A percentile compares a stretch with the other conserved stretches of the same genome.
These are phyloP conservation scores for Aspergillus ostianus DNA, from an alignment of 495 filamentous ascomycete species.

Conservation along the genomic window DNA sequence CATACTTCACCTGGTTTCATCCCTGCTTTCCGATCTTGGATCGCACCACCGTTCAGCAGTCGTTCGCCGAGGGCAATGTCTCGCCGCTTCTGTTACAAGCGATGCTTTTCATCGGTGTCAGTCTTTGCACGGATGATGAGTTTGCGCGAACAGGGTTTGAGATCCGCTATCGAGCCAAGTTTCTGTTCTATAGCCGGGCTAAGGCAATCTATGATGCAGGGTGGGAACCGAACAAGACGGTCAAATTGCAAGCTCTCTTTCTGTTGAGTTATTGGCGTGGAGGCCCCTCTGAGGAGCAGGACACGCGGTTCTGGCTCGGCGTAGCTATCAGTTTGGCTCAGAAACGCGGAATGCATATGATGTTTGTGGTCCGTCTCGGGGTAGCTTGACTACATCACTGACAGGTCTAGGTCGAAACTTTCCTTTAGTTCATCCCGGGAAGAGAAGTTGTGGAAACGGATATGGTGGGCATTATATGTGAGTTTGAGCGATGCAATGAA, in stretches of 20 bases:
- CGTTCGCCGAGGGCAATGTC: conserved; percentile 28
- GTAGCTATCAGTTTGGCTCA: conserved; percentile 41
- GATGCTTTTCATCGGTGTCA: conserved; percentile 45
- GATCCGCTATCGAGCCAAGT: conserved; percentile 39
- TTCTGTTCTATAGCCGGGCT: conserved; percentile 38
- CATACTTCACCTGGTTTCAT: conserved; percentile 48
- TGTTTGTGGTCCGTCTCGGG: conserved; percentile 24
- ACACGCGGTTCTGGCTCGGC: conserved; percentile 44
- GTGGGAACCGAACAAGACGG: conserved; percentile 39
- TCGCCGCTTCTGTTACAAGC: conserved; percentile 42
- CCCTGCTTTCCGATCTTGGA: conserved; percentile 45
- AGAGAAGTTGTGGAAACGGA: conserved; percentile 40
- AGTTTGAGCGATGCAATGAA: neutral
- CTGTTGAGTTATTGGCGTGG: conserved; percentile 46
- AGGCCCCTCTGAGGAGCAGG: conserved; percentile 38
- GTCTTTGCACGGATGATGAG: conserved; percentile 34
- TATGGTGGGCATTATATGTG: conserved; percentile 52
- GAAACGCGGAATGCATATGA: conserved; percentile 47
- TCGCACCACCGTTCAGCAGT: conserved; percentile 23
- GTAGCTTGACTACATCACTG: conserved; percentile 1
- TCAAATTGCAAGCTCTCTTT: conserved; percentile 41
- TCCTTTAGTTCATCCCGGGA: conserved; percentile 31
- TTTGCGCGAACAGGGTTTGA: conserved; percentile 31
- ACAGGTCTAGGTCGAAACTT: conserved; percentile 33
- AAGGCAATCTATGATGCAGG: conserved; percentile 46